Base-by-base conservation (phyloP, 768 basidiomycete genomes). In the Naganishia onofrii region DNA sequence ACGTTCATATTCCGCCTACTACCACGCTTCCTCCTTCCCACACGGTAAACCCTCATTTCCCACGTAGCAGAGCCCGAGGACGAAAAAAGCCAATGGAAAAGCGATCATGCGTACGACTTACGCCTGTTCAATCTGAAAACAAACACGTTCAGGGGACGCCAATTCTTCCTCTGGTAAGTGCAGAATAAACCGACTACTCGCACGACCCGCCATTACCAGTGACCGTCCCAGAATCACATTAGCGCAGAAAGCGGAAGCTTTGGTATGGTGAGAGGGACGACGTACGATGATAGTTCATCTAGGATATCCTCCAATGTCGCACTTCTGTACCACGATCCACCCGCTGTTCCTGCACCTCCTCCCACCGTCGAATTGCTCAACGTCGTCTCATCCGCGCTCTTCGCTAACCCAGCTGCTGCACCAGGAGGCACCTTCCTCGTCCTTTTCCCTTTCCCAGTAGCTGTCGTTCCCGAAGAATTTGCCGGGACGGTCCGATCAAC, bases 71-170 rank as follows among this genome's bases (percentile, higher is more conserved):
- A n/a, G n/a, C n/a, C n/a, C n/a, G n/a, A n/a, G n/a, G n/a, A n/a
- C 36, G 36, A 36, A 5, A 36, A 36, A 12, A 36, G 36, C 12
- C 36, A 5, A 36, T 6, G 6, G 12, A 36, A 36, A 36, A 12
- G 28, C n/a, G 44, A 17, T 12, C 15, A 31, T 9, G 7, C 32
- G 54, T n/a, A 32, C 28, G 42, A 85, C 93, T 76, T 79, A 98
- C 92, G 95, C 96, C 85, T 98, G 94, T 82, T 99, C 96, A 71
- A 98, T 92, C 82, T 98, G 95, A 83, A 98, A 99, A 83, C 92
- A 97, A 75, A 98, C 88, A 70, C 96, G 88, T 78, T 96, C 94
- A 67, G 95, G 84, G 19, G 90, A 92, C 58, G 87, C 86, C 68
- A 95, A 87, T 83, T 99, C 96, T 78, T 91, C 90, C 73, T 90